These are phyloP conservation scores for Anthracocystis setariae DNA, from an alignment of 1,284 basidiomycete genomes.

Conservation along the genomic window DNA sequence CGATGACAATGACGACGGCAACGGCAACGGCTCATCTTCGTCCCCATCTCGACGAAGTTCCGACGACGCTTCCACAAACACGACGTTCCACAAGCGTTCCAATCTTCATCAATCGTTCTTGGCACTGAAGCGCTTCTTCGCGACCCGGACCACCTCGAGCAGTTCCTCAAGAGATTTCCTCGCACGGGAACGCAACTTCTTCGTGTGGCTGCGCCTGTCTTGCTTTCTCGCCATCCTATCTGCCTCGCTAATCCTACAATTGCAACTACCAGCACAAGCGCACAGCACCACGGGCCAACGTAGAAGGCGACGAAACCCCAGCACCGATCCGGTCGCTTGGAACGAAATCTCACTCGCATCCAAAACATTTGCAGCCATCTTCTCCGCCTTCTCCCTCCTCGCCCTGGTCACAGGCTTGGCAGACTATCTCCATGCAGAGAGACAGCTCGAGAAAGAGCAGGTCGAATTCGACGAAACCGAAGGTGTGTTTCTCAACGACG, in stretches of 20 bases:
- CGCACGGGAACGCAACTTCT: conserved; percentile 41
- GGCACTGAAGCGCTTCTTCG: conserved; percentile 6
- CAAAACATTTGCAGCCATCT: conserved; percentile 25
- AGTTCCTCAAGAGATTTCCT: conserved; percentile 35
- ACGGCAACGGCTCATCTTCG: neutral
- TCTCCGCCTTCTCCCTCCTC: conserved; percentile 25
- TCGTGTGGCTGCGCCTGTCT: conserved; percentile 36
- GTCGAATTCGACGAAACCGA: conserved; percentile 48
- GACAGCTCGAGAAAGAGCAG: conserved; percentile 36
- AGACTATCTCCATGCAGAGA: conserved; percentile 30
- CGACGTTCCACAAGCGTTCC: neutral
- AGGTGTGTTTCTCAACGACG: conserved; percentile 41
- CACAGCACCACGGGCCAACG: conserved; percentile 1
- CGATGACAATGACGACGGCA: conserved; percentile 1
- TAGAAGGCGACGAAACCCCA: neutral
- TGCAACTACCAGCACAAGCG: conserved; percentile 22
- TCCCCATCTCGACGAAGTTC: neutral
- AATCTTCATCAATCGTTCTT: neutral
- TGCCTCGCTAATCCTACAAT: conserved; percentile 31
- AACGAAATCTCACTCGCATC: conserved; percentile 22
- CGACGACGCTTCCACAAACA: neutral
- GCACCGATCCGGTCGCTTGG: conserved; percentile 12
- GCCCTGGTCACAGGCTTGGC: conserved; percentile 18
- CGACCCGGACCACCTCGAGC: conserved; percentile 13
- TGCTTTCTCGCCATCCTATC: conserved; percentile 39